phyloP scores from a whole-genome alignment of 805 yeast species.

The Maudiozyma bulderi region DNA sequence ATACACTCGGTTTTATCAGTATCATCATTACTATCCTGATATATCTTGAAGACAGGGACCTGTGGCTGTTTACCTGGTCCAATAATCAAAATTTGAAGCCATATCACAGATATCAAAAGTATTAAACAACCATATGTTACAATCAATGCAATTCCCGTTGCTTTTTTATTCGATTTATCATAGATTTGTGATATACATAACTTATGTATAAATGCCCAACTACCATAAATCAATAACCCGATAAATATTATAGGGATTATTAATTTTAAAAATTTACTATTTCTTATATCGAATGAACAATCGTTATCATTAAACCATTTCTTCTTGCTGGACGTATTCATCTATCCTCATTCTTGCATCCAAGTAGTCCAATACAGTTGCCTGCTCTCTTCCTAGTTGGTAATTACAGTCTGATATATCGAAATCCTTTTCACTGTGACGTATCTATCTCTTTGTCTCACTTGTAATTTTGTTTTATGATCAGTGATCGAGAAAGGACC shows the following conservation, averaged over 20 bases:
- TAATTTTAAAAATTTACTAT: neutral
- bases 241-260: conserved; percentile 2
- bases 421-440: too few species aligned
- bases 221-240: conserved; percentile 28
- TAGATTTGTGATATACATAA: conserved; percentile 32
- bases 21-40: neutral
- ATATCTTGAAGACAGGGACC: conserved; percentile 18
- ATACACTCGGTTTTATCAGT: conserved; percentile 12
- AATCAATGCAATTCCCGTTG: conserved; percentile 19
- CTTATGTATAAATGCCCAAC: conserved; percentile 37
- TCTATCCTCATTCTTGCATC: neutral
- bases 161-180: conserved; percentile 5
- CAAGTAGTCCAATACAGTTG: too few species aligned
- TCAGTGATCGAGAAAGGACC: too few species aligned
- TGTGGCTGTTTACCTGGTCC: conserved; percentile 24
- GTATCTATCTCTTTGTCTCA: too few species aligned
- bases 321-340: neutral
- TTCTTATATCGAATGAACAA: neutral
- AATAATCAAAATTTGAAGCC: conserved; percentile 13
- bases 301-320: neutral
- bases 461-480: too few species aligned
- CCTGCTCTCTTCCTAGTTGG: too few species aligned
- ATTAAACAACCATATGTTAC: conserved; percentile 9
- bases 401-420: too few species aligned
- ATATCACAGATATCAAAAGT: conserved; percentile 8